These are phyloP conservation scores for Aspergillus pseudotamarii DNA, from an alignment of 2,329 filamentous ascomycete genomes.

Conservation along the genomic window DNA sequence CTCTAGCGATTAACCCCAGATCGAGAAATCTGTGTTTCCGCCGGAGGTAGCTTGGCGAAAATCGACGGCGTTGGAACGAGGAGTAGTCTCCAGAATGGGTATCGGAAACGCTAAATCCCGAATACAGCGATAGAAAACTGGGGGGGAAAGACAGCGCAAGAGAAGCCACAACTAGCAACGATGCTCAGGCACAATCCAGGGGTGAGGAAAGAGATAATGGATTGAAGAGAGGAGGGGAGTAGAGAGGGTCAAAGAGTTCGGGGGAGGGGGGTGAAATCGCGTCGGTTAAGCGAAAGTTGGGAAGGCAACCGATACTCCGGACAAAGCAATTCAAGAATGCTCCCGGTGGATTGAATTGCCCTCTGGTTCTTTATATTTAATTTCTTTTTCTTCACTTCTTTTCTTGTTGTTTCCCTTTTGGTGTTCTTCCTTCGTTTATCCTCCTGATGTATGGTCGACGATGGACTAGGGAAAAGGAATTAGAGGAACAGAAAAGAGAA, in stretches of 20 bases:
- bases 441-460: neutral
- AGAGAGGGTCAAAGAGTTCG: conserved; percentile 15
- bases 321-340: conserved; percentile 26
- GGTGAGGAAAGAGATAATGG: conserved; percentile 11
- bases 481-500: conserved; percentile 6
- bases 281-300: conserved; percentile 23
- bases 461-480: neutral
- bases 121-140: conserved; percentile 13
- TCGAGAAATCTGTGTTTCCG: conserved; percentile 39
- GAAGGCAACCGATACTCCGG: conserved; percentile 21
- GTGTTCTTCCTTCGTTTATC: neutral
- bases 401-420: conserved; percentile 1
- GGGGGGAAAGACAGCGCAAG: conserved; percentile 7
- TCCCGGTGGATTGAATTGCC: conserved; percentile 6
- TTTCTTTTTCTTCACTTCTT: conserved; percentile 4
- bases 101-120: neutral
- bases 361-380: neutral
- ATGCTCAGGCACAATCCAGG: neutral
- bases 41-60: conserved; percentile 40
- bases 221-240: conserved; percentile 14
- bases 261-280: conserved; percentile 12
- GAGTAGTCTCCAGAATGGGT: conserved; percentile 17
- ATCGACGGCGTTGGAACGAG: conserved; percentile 20
- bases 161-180: conserved; percentile 2
- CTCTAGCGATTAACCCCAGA: conserved; percentile 43